A percentile compares a stretch with the other conserved stretches of the same genome.
Evolutionary conservation across 768 basidiomycete genomes (phyloP).

Genomic region (Suillus decipiens): DNA sequence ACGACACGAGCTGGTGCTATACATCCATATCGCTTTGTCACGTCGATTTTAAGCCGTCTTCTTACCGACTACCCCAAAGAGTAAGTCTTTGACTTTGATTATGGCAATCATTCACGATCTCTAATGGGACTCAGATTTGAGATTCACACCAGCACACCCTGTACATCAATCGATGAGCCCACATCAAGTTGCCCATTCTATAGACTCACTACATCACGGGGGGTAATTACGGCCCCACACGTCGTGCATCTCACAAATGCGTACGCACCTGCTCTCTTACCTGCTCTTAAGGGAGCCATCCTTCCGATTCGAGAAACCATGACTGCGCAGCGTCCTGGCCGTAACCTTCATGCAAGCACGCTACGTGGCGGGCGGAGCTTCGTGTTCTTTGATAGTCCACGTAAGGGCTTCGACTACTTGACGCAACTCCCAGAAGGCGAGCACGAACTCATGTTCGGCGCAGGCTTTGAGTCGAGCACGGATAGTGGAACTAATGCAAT

Average conservation of each 20-base stretch:
- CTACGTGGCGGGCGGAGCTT: conserved; percentile 48
- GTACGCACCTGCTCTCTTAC: conserved; percentile 48
- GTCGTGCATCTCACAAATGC: conserved; percentile 61
- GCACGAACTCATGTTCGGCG: conserved; percentile 67
- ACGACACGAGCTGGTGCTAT: conserved; percentile 58
- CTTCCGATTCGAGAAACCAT: conserved; percentile 50
- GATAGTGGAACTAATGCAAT: conserved; percentile 23
- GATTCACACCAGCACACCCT: conserved; percentile 48
- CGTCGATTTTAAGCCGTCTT: conserved; percentile 55
- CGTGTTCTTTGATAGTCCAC: conserved; percentile 51
- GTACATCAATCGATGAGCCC: conserved; percentile 35
- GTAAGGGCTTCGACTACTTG: conserved; percentile 62
- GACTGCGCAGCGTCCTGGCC: conserved; percentile 64
- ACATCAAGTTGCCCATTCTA: conserved; percentile 32
- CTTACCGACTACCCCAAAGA: conserved; percentile 46
- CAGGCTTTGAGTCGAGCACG: conserved; percentile 41
- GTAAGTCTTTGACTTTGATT: conserved; percentile 24
- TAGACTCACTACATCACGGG: conserved; percentile 44
- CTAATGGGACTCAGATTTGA: conserved; percentile 30
- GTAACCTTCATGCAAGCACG: conserved; percentile 22
- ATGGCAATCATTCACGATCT: conserved; percentile 13
- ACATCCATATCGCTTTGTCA: conserved; percentile 72
- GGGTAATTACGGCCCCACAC: conserved; percentile 38
- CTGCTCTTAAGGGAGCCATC: conserved; percentile 37
- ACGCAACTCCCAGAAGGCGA: conserved; percentile 55